Conservation (phyloP, 352 stramenopile genomes). For the Aphanomyces euteiches region DNA sequence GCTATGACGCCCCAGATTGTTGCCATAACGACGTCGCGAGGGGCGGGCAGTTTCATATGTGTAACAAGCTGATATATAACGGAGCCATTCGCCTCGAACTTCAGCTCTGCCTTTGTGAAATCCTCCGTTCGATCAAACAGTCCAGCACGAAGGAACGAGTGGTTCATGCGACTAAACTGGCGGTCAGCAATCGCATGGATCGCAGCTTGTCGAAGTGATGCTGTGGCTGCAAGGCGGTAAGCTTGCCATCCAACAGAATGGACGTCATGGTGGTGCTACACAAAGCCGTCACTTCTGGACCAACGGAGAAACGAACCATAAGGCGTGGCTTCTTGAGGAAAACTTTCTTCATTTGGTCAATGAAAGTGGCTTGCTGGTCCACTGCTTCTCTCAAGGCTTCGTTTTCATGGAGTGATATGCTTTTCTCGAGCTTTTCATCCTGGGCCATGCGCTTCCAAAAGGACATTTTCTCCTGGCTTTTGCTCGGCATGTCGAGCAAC, state of each 20-base stretch:
- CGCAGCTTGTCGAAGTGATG: not conserved
- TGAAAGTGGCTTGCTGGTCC: constrained; percentile 7
- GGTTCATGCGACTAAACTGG: not conserved
- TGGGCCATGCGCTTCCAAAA: not conserved
- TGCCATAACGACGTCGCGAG: not conserved
- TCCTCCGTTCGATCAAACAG: not conserved
- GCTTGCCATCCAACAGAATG: not conserved
- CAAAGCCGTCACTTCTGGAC: not conserved
- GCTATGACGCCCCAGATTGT: not conserved
- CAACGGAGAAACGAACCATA: not conserved
- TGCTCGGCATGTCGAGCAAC: too few relatives aligned
- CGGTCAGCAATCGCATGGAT: constrained; percentile 21
- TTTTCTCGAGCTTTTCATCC: not conserved
- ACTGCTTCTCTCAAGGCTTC: constrained; percentile 3
- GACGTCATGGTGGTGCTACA: not conserved
- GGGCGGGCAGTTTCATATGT: not conserved
- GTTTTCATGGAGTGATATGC: not conserved
- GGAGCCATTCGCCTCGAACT: not conserved
- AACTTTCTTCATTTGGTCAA: constrained; percentile 13
- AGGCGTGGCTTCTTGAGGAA: constrained; percentile 20
- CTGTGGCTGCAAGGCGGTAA: not conserved
- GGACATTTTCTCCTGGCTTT: not conserved
- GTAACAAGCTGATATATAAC: not conserved
- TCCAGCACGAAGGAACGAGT: not conserved
- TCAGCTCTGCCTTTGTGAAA: not conserved